Percentiles rank a stretch among this genome's conserved stretches.
Conservation (phyloP, 2,329 filamentous ascomycete species). For the Phialophora chinensis region DNA sequence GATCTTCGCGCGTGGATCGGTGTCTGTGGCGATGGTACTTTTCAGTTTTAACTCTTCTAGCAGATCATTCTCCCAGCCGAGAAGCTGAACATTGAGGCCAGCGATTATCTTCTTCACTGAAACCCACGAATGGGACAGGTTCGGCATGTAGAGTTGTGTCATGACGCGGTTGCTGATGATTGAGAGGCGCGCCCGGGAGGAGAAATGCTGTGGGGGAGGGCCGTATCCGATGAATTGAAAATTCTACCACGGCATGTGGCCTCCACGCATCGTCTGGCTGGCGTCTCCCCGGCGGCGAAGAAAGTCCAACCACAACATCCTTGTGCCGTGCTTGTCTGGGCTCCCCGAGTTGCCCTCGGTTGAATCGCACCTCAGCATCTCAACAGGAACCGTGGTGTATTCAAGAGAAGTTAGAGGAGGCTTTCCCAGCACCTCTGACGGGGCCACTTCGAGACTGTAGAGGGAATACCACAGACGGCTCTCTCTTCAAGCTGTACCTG, state of each 20-base stretch:
- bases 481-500: slow-evolving; percentile 29
- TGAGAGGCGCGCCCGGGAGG: slow-evolving; percentile 24
- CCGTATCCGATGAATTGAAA: slow-evolving; percentile 25
- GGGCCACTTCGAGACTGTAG: slow-evolving; percentile 39
- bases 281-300: slow-evolving; percentile 19
- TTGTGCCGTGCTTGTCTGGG: slow-evolving; percentile 2
- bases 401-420: slow-evolving; percentile 35
- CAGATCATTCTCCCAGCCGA: slow-evolving; percentile 26
- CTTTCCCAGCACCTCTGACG: slow-evolving; percentile 40
- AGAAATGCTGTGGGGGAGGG: slow-evolving; percentile 23
- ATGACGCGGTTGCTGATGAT: slow-evolving; percentile 32
- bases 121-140: slow-evolving; percentile 27
- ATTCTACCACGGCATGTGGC: slow-evolving; percentile 24
- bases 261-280: slow-evolving; percentile 27
- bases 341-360: neutral
- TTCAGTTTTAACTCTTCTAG: neutral
- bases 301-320: slow-evolving; percentile 29
- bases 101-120: slow-evolving; percentile 30
- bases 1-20: neutral
- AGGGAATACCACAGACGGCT: slow-evolving; percentile 40
- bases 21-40: neutral
- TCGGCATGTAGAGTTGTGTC: slow-evolving; percentile 26
- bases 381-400: neutral
- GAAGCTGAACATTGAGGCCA: slow-evolving; percentile 29
- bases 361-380: neutral